Evolutionary conservation across 306 rosid genomes (phyloP), one percentile per base, ranked within the genome.

Genomic region (Castanopsis chinensis): DNA sequence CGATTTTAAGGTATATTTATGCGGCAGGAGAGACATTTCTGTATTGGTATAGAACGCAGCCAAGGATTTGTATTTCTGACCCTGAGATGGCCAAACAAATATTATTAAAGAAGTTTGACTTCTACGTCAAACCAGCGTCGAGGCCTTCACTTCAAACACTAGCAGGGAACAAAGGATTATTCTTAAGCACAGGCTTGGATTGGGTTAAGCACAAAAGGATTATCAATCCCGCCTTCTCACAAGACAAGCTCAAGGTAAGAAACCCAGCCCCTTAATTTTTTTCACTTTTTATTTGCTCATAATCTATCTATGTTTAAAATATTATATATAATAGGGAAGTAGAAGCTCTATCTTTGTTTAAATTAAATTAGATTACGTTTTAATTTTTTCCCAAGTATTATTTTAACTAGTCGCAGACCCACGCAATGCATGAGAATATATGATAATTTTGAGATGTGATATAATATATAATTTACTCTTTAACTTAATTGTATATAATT

Each of bases 11-110:
- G 12, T 4, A 28, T 8, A n/a, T 20, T 69, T 20, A 14, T 21
- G 19, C 61, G 59, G 80, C 83, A 75, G 86, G 86, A 45, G 71
- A 83, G 64, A 79, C 78, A 41, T 83, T 83, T 83, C 71, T 83
- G 37, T 83, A 61, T 28, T 75, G 83, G 83, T 28, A 25, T 8
- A 83, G 78, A 61, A 79, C 74, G 12, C 11, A 61, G 61, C 58
- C 78, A 0, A 69, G 74, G 70, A 35, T 83, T 51, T 70, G 74
- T 37, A 59, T 83, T 30, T 11, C 57, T 59, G 86, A 83, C 45
- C 70, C 64, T 19, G 86, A 83, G 32, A n/a, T 83, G 63, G 83
- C 45, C 12, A 83, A 83, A 15, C 71, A 83, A 15, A 53, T 83
- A 4, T 77, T 83, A 43, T 75, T 80, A 69, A 69, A 69, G 67